Percentiles rank a stretch among this genome's conserved stretches.
Evolutionary conservation across 768 basidiomycete genomes (phyloP).

Genomic region (Dacryopinax spathularia): DNA sequence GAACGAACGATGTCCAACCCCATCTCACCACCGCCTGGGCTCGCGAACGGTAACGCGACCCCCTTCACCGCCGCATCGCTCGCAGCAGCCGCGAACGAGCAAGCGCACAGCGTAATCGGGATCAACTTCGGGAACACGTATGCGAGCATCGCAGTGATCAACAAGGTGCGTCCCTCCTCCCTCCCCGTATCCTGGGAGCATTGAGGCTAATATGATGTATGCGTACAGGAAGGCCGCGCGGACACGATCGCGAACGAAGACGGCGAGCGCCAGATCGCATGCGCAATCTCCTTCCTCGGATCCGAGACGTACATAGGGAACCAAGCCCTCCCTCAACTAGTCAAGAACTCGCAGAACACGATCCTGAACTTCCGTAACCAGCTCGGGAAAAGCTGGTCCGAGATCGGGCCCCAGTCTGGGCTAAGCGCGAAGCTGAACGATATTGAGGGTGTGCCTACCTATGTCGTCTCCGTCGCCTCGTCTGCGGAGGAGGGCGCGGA

Average conservation of each 20-base stretch:
- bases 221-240: conserved; percentile 63
- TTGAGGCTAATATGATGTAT: not conserved
- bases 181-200: not conserved
- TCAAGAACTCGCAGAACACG: conserved; percentile 88
- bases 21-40: not conserved
- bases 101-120: conserved; percentile 49
- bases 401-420: conserved; percentile 3
- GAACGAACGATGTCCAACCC: not conserved
- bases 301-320: conserved; percentile 97
- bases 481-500: conserved; percentile 1
- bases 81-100: not conserved
- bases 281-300: conserved; percentile 79
- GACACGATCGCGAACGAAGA: conserved; percentile 98
- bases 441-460: not conserved
- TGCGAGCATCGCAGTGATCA: conserved; percentile 88
- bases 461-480: not conserved
- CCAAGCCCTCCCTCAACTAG: conserved; percentile 83
- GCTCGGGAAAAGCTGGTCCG: conserved; percentile 67
- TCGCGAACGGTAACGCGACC: not conserved
- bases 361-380: conserved; percentile 90
- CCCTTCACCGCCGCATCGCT: not conserved
- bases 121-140: conserved; percentile 95
- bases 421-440: not conserved
- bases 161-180: conserved; percentile 48
- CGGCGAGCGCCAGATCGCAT: conserved; percentile 94